Evolutionary conservation across 345 rosid genomes (phyloP).

Genomic region (Jatropha curcas): DNA sequence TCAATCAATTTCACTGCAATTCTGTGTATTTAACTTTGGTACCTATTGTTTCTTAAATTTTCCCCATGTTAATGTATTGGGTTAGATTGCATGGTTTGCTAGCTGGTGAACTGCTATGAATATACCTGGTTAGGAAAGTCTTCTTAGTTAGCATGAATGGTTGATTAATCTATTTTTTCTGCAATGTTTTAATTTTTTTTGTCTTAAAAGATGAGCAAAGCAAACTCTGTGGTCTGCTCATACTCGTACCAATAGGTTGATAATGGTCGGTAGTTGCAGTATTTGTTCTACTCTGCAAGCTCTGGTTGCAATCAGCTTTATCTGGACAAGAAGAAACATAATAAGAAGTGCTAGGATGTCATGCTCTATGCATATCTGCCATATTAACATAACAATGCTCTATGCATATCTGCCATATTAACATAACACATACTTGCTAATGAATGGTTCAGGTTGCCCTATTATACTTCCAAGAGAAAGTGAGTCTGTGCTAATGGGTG

Average conservation of each 20-base stretch:
- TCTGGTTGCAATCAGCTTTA: neutral
- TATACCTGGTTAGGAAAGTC: neutral
- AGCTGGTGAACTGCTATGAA: neutral
- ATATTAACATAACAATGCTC: neutral
- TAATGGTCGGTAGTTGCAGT: neutral
- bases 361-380: neutral
- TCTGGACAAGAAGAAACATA: neutral
- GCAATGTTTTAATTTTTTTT: neutral
- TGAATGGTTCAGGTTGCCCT: constrained; percentile 62
- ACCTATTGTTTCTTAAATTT: neutral
- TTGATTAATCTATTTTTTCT: neutral
- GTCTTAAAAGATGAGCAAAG: neutral
- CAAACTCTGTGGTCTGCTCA: neutral
- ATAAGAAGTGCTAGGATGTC: neutral
- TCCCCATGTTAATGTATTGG: neutral
- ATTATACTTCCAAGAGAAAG: constrained; percentile 88
- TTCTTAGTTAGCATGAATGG: neutral
- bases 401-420: neutral
- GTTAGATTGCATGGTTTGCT: neutral
- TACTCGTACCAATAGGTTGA: neutral
- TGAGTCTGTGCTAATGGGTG: constrained; percentile 87
- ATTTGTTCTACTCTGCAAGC: neutral
- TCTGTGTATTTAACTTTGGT: neutral
- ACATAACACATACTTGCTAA: neutral
- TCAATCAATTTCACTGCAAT: neutral